These are phyloP conservation scores for Posidonia australis DNA, from an alignment of 106 monocot genomes.

Conservation along the genomic window DNA sequence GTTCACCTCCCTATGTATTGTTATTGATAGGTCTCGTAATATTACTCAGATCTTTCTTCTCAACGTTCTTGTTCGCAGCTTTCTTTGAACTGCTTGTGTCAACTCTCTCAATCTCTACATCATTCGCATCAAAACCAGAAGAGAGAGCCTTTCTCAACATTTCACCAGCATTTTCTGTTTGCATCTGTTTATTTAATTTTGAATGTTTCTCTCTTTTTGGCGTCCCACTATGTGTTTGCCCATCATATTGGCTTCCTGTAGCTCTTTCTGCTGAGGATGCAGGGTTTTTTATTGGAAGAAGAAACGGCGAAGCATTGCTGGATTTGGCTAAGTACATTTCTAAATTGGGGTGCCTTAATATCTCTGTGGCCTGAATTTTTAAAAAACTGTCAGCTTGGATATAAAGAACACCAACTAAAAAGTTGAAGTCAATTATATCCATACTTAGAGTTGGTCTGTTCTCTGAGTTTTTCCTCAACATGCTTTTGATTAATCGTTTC, in stretches of 20 bases:
- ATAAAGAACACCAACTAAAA: not conserved
- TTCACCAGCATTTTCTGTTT: constrained; percentile 9
- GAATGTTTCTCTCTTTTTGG: constrained; percentile 3
- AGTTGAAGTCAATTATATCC: not conserved
- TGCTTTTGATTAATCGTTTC: constrained; percentile 74
- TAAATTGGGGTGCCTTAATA: constrained; percentile 51
- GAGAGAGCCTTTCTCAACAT: not conserved
- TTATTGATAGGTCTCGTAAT: not conserved
- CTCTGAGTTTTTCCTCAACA: constrained; percentile 93
- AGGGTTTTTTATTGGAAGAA: constrained; percentile 63
- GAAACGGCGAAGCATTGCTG: constrained; percentile 43
- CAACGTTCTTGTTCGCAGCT: not conserved
- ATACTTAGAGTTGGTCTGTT: constrained; percentile 73
- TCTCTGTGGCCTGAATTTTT: constrained; percentile 52
- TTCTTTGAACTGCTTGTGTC: constrained; percentile 10
- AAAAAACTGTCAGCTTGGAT: not conserved
- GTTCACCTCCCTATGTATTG: not conserved
- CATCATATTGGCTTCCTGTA: constrained; percentile 12
- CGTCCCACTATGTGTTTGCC: constrained; percentile 4
- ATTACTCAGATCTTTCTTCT: not conserved
- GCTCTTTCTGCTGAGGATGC: constrained; percentile 23
- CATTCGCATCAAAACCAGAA: not conserved
- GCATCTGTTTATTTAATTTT: too few relatives aligned
- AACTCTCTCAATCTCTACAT: constrained; percentile 15
- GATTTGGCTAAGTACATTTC: constrained; percentile 60